These are phyloP conservation scores for Auricularia heimuer DNA, from an alignment of 768 basidiomycete species.

Conservation along the genomic window DNA sequence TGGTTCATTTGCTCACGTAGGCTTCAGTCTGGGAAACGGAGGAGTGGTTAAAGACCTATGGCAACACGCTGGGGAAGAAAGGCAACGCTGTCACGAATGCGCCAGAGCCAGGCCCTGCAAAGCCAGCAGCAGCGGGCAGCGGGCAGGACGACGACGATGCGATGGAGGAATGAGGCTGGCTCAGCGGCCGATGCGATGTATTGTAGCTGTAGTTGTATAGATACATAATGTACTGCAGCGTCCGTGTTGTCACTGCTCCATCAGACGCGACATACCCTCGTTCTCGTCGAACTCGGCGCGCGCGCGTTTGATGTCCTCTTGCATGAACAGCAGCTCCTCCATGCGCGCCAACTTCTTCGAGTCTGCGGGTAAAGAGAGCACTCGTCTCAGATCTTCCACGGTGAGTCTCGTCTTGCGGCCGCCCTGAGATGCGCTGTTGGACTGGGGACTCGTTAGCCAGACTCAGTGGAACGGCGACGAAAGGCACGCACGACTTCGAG, in stretches of 20 bases:
- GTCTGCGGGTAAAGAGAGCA: conserved; percentile 74
- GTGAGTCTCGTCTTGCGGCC: conserved; percentile 67
- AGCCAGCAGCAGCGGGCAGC: neutral
- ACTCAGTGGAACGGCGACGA: too few relatives aligned
- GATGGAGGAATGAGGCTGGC: conserved; percentile 56
- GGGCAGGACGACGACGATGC: conserved; percentile 33
- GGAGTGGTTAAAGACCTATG: conserved; percentile 80
- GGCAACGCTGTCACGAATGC: neutral
- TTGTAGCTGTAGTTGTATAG: neutral
- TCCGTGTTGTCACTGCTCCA: neutral
- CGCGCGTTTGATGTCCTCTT: conserved; percentile 87
- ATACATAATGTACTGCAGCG: neutral
- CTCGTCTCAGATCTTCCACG: conserved; percentile 76
- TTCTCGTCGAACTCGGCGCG: conserved; percentile 66
- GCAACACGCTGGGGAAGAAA: conserved; percentile 30
- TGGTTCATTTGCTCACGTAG: too few relatives aligned
- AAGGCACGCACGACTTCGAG: conserved; percentile 65
- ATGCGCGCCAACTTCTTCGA: conserved; percentile 86
- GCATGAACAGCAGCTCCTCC: conserved; percentile 89
- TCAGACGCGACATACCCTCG: conserved; percentile 30
- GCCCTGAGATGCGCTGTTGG: conserved; percentile 59
- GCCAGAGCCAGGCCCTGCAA: conserved; percentile 15
- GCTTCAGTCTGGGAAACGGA: conserved; percentile 87
- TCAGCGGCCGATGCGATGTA: neutral
- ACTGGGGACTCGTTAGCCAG: conserved; percentile 32